phyloP scores from a whole-genome alignment of 176 grass and related monocot genomes.

The Aegilops umbellulata region DNA sequence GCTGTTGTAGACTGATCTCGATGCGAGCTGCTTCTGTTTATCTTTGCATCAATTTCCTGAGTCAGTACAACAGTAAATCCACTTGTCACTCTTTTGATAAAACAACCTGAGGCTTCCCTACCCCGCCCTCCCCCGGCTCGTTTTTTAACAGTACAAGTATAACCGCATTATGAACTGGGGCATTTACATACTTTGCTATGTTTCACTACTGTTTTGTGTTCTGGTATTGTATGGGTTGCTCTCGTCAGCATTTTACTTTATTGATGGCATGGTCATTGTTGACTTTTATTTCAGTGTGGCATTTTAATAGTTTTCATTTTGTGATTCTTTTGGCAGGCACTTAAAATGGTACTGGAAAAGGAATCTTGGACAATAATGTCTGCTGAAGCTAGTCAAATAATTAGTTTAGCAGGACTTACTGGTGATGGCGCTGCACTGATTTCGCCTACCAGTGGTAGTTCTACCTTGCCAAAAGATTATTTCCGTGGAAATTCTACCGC shows the following conservation, averaged over 20 bases:
- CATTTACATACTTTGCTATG: background rate
- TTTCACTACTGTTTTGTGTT: constrained; percentile 5
- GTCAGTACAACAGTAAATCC: background rate
- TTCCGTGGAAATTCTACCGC: constrained; percentile 43
- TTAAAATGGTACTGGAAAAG: constrained; percentile 97
- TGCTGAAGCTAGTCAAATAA: constrained; percentile 65
- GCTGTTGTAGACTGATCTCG: constrained; percentile 19
- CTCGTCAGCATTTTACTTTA: constrained; percentile 11
- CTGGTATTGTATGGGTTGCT: constrained; percentile 16
- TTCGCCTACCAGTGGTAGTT: constrained; percentile 45
- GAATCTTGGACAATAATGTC: constrained; percentile 94
- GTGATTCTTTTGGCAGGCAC: constrained; percentile 53
- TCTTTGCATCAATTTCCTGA: background rate
- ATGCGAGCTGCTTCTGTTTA: background rate
- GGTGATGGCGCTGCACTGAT: constrained; percentile 91
- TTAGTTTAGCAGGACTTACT: constrained; percentile 89
- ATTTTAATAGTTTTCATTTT: constrained; percentile 15
- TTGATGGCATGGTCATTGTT: constrained; percentile 11
- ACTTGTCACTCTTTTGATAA: background rate
- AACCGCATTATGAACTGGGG: background rate
- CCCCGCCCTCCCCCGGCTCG: background rate
- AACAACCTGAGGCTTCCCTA: background rate
- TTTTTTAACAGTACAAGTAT: background rate
- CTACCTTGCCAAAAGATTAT: constrained; percentile 43
- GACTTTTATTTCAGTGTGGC: background rate